These are phyloP conservation scores for Tubosaeta sp. DNA, from an alignment of 768 basidiomycete genomes.

Conservation along the genomic window DNA sequence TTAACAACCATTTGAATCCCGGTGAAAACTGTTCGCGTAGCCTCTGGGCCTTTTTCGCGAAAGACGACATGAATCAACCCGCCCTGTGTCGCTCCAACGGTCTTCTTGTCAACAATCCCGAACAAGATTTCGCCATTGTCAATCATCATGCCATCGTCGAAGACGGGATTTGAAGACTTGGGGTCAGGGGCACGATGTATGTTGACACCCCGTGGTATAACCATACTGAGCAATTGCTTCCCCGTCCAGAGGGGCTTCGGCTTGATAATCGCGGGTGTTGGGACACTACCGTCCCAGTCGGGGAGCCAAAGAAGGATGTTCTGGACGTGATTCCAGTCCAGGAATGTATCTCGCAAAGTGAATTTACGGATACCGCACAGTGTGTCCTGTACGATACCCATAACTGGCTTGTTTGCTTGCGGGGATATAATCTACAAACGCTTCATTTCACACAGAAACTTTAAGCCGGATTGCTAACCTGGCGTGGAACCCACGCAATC, in stretches of 20 bases:
- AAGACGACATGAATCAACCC: constrained; percentile 96
- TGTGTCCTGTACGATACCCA: constrained; percentile 99
- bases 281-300: constrained; percentile 93
- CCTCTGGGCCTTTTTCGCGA: constrained; percentile 94
- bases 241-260: constrained; percentile 98
- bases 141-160: constrained; percentile 92
- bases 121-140: constrained; percentile 96
- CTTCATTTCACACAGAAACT: neutral
- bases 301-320: constrained; percentile 98
- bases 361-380: constrained; percentile 97
- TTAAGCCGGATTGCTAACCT: constrained; percentile 45
- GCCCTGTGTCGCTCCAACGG: constrained; percentile 93
- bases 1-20: constrained; percentile 95
- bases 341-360: constrained; percentile 90
- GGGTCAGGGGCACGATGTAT: constrained; percentile 78
- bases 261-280: constrained; percentile 91
- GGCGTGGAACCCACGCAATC: constrained; percentile 97
- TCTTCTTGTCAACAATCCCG: constrained; percentile 97
- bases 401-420: constrained; percentile 99
- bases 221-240: constrained; percentile 91
- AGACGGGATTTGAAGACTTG: constrained; percentile 73
- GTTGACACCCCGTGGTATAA: constrained; percentile 94
- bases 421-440: constrained; percentile 86
- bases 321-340: constrained; percentile 95
- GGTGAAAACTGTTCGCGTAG: constrained; percentile 84